Conservation (phyloP, 116 monocot genomes). For the Thalassia testudinum region DNA sequence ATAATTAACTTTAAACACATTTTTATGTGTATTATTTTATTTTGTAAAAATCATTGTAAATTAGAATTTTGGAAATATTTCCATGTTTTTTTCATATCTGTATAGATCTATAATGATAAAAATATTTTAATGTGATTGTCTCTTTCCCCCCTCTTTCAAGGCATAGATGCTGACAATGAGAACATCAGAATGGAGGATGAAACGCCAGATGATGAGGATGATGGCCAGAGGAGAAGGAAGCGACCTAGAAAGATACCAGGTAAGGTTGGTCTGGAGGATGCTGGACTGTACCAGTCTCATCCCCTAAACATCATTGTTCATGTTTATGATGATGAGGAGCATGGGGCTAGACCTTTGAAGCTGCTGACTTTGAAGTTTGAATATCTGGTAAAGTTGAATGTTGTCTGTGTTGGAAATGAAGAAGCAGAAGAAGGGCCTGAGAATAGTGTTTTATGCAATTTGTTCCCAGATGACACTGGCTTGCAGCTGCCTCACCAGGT, state of each 20-base stretch:
- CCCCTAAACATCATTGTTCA: slow-evolving; percentile 69
- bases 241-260: slow-evolving; percentile 42
- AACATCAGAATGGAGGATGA: slow-evolving; percentile 74
- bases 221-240: slow-evolving; percentile 74
- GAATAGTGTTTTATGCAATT: slow-evolving; percentile 67
- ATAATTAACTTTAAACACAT: too few species aligned
- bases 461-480: slow-evolving; percentile 94
- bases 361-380: slow-evolving; percentile 65
- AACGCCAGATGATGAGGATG: slow-evolving; percentile 80
- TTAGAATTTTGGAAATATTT: not conserved
- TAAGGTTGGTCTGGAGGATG: slow-evolving; percentile 36
- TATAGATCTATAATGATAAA: too few species aligned
- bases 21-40: too few species aligned
- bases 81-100: too few species aligned
- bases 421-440: slow-evolving; percentile 38
- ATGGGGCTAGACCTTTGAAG: slow-evolving; percentile 27
- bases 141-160: slow-evolving; percentile 27
- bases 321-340: slow-evolving; percentile 54
- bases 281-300: slow-evolving; percentile 42
- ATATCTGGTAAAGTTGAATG: slow-evolving; percentile 77
- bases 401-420: slow-evolving; percentile 86
- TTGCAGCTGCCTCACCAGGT: slow-evolving; percentile 78
- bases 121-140: too few species aligned
- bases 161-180: slow-evolving; percentile 17
- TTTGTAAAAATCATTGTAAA: not conserved